Evolutionary conservation across 768 basidiomycete genomes (phyloP).

Genomic region (Infundibulicybe gibba): DNA sequence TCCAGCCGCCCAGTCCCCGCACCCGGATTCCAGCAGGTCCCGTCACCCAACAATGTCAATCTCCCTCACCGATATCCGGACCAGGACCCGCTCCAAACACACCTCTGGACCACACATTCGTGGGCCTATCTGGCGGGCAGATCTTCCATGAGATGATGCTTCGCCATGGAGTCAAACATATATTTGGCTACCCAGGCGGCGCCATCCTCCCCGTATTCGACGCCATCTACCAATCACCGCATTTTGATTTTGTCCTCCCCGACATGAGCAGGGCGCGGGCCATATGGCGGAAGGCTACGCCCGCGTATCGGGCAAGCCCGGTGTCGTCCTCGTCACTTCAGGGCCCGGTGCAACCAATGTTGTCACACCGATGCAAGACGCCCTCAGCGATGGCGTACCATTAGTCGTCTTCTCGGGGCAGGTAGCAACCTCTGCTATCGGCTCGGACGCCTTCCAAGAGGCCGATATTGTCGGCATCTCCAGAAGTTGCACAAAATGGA

Average conservation of each 20-base stretch:
- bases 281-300: conserved; percentile 99
- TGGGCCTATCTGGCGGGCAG: conserved; percentile 93
- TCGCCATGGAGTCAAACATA: conserved; percentile 90
- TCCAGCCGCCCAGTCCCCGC: conserved; percentile 61
- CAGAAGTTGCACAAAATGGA: conserved; percentile 98
- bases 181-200: conserved; percentile 97
- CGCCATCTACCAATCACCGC: conserved; percentile 93
- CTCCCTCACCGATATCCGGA: conserved; percentile 26
- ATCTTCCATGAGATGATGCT: conserved; percentile 99
- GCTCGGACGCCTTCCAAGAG: conserved; percentile 99
- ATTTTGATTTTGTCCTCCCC: conserved; percentile 93
- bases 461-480: conserved; percentile 97
- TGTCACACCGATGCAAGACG: conserved; percentile 97
- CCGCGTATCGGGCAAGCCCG: conserved; percentile 94
- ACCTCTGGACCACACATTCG: conserved; percentile 76
- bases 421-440: conserved; percentile 98
- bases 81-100: conserved; percentile 40
- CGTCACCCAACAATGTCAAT: conserved; percentile 29
- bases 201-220: conserved; percentile 99
- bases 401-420: conserved; percentile 96
- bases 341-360: conserved; percentile 99
- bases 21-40: conserved; percentile 46
- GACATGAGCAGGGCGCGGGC: conserved; percentile 97
- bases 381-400: conserved; percentile 89
- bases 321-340: conserved; percentile 96